Evolutionary conservation across 176 grass and related monocot genomes (phyloP), one percentile per base, ranked within the genome.

Genomic region (Dactylis glomerata): DNA sequence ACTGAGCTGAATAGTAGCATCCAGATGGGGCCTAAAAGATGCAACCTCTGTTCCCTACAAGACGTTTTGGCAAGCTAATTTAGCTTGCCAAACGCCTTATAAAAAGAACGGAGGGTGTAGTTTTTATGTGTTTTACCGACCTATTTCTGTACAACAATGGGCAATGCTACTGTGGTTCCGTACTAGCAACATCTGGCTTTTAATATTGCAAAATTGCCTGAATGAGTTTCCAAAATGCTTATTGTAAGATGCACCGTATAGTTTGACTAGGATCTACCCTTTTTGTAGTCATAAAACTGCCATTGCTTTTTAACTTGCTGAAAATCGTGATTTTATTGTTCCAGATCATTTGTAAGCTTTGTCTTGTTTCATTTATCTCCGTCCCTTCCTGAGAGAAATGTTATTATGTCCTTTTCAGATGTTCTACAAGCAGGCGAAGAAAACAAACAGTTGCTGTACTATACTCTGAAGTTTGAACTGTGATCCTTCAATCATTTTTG

Each of bases 381-480:
- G 59, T 81, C 51, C 46, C 73, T 67, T 79, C 11, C 63, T 66
- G 17, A 80, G n/a, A 51, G n/a, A 34, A 40, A 40, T 20, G 15
- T 74, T 87, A 11, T 52, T 30, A 6, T 66, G 8, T 85, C 75
- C 12, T 47, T 85, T 81, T 74, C 91, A 98, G 96, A 98, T 98
- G 96, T 98, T 98, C 83, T 98, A 98, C 78, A 98, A 98, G 86
- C 93, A 98, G 63, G 93, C 96, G 32, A 98, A 94, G 91, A 98
- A 98, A 86, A 96, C 93, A 80, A 98, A 98, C 81, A 84, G 86
- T 28, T 98, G 93, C 59, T 98, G 96, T 90, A 91, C 96, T 31
- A 85, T 98, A 84, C 93, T 98, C 36, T 96, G 88, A 91, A 80
- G 84, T 92, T 64, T 94, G 84, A 87, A 65, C 44, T 81, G 5